Conservation (phyloP, 2,329 filamentous ascomycete genomes). For the Aulographum hederae region DNA sequence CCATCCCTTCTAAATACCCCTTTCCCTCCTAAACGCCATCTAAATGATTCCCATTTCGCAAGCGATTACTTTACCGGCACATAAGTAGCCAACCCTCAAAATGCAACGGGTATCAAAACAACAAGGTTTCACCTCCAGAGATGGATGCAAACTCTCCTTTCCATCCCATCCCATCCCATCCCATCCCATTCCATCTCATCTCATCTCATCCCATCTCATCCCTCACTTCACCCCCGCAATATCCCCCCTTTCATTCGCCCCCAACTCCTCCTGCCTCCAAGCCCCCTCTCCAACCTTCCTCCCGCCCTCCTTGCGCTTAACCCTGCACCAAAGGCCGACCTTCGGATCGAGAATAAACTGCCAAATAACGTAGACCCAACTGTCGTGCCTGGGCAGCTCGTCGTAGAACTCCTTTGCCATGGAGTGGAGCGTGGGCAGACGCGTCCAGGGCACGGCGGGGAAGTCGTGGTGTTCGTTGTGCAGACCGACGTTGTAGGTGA, state of each 20-base stretch:
- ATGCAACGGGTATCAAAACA: no score
- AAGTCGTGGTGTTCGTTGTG: slow-evolving; percentile 99
- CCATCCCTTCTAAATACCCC: no score
- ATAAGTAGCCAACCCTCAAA: no score
- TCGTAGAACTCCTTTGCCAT: slow-evolving; percentile 87
- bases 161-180: no score
- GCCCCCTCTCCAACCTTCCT: slow-evolving; percentile 33
- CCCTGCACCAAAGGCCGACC: slow-evolving; percentile 77
- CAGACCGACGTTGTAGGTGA: slow-evolving; percentile 93
- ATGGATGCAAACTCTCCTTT: no score
- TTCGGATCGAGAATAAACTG: slow-evolving; percentile 83
- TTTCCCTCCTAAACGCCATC: no score
- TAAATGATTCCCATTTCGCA: no score
- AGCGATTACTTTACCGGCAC: no score
- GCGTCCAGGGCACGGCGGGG: slow-evolving; percentile 88
- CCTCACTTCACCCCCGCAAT: slow-evolving; percentile 18
- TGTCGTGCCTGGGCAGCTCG: slow-evolving; percentile 67
- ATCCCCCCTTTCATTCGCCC: slow-evolving; percentile 25
- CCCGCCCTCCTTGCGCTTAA: slow-evolving; percentile 74
- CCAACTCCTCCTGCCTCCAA: slow-evolving; percentile 30
- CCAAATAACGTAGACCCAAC: slow-evolving; percentile 89
- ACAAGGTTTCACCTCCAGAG: no score
- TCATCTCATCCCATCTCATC: no score
- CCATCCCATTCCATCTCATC: no score
- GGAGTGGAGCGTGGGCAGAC: slow-evolving; percentile 55